Conservation (phyloP, 129 eudicot species). For the Helianthus tuberosus region DNA sequence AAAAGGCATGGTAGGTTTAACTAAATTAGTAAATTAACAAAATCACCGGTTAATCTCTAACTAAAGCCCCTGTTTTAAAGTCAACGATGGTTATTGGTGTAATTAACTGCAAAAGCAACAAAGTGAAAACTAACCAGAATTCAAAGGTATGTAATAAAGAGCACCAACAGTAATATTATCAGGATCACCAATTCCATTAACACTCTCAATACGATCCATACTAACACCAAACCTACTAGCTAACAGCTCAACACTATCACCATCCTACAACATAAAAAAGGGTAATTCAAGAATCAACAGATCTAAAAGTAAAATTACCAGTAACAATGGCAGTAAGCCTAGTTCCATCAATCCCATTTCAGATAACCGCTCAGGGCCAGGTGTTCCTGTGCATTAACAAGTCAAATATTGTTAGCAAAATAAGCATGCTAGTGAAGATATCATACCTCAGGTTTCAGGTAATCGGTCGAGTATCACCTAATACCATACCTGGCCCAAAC, state of each 20-base stretch:
- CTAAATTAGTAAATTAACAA: background rate
- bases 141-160: conserved; percentile 81
- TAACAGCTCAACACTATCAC: conserved; percentile 73
- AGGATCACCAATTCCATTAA: conserved; percentile 73
- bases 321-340: conserved; percentile 68
- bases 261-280: conserved; percentile 32
- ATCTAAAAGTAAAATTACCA: conserved; percentile 37
- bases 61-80: no score
- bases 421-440: no score
- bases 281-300: background rate
- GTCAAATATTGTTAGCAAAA: no score
- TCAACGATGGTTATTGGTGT: no score
- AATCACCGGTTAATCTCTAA: no score
- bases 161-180: conserved; percentile 78
- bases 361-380: no score
- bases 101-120: no score
- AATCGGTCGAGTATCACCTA: no score
- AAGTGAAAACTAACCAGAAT: conserved; percentile 61
- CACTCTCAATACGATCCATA: conserved; percentile 90
- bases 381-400: no score
- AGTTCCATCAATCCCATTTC: conserved; percentile 33
- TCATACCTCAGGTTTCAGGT: no score
- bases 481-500: no score
- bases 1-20: background rate
- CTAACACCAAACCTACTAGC: conserved; percentile 97